Conservation (phyloP, 2,329 filamentous ascomycete species). For the Alternaria gansuensis region DNA sequence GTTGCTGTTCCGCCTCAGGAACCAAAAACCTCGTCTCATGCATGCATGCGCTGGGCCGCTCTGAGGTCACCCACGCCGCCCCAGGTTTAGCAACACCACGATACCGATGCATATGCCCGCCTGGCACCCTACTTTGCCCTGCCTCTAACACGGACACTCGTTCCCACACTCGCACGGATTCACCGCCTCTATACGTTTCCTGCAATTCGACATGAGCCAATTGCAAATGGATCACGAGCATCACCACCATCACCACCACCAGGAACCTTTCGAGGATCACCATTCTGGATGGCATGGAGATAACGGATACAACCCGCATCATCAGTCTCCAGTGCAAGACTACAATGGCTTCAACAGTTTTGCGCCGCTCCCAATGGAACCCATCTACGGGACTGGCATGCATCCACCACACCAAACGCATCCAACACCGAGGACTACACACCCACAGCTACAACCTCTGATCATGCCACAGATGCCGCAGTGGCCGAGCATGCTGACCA, state of each 20-base stretch:
- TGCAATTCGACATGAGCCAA: conserved; percentile 50
- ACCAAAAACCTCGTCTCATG: conserved; percentile 47
- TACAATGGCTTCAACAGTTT: conserved; percentile 52
- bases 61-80: conserved; percentile 45
- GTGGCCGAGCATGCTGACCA: conserved; percentile 56
- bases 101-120: conserved; percentile 48
- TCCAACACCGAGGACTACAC: conserved; percentile 46
- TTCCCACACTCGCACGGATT: conserved; percentile 40
- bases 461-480: conserved; percentile 52
- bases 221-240: conserved; percentile 56
- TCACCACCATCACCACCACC: conserved; percentile 39
- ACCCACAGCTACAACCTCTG: conserved; percentile 54
- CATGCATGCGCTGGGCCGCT: conserved; percentile 51
- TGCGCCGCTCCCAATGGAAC: conserved; percentile 53
- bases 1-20: conserved; percentile 49
- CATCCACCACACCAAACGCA: conserved; percentile 49
- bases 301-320: conserved; percentile 45
- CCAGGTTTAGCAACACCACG: conserved; percentile 41
- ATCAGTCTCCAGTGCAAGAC: conserved; percentile 54
- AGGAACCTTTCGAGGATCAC: conserved; percentile 49
- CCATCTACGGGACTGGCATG: conserved; percentile 50
- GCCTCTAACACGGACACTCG: conserved; percentile 39
- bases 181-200: conserved; percentile 26
- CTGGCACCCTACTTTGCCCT: conserved; percentile 34
- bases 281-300: conserved; percentile 46